phyloP scores from a whole-genome alignment of 441 rosid species.

The Erodium texanum region DNA sequence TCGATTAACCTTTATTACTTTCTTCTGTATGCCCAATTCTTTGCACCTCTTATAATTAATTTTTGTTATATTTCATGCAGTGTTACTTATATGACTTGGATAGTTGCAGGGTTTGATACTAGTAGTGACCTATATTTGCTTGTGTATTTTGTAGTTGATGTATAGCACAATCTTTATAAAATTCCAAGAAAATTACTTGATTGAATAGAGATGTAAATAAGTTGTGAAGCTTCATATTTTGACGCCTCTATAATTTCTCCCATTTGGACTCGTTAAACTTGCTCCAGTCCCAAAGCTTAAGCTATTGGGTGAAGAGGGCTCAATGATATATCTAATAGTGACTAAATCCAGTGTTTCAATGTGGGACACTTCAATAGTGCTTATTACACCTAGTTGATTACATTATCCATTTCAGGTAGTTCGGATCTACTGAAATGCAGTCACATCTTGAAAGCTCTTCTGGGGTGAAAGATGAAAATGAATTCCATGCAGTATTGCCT shows the following conservation, averaged over 20 bases:
- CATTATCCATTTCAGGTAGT: neutral
- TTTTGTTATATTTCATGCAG: neutral
- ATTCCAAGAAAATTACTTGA: neutral
- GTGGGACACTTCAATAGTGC: neutral
- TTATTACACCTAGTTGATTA: neutral
- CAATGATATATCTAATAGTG: no score
- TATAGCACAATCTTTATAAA: neutral
- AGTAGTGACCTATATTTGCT: neutral
- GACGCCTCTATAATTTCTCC: neutral
- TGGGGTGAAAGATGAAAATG: slow-evolving; percentile 2
- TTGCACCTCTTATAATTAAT: neutral
- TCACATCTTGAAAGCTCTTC: neutral
- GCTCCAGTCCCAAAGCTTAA: no score
- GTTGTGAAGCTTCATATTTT: neutral
- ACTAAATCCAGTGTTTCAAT: no score
- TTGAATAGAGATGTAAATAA: neutral
- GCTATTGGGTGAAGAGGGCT: no score
- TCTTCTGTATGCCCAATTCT: neutral
- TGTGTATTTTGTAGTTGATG: neutral
- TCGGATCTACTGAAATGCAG: neutral
- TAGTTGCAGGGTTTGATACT: neutral
- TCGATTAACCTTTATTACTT: neutral
- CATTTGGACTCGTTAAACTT: neutral
- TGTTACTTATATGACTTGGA: neutral
- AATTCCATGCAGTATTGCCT: slow-evolving; percentile 9